phyloP scores from a whole-genome alignment of 805 yeast species.

The Tetrapisispora nanseiensis region DNA sequence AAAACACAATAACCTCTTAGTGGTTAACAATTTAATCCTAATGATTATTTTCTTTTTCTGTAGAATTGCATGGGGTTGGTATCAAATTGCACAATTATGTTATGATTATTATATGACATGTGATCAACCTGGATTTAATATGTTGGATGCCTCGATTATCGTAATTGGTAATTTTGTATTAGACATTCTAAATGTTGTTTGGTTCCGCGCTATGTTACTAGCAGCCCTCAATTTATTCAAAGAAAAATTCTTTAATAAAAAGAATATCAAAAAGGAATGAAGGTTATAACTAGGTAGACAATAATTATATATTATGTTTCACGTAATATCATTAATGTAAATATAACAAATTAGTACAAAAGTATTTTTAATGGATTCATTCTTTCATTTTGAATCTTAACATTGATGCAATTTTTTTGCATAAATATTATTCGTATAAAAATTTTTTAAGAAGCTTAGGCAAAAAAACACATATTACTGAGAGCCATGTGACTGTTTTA shows the following conservation, averaged over 20 bases:
- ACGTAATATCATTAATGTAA: too few relatives aligned
- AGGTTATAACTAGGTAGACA: too few relatives aligned
- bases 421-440: too few relatives aligned
- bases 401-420: too few relatives aligned
- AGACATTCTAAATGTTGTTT: conserved; percentile 55
- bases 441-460: too few relatives aligned
- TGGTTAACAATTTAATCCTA: conserved; percentile 39
- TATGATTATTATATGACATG: conserved; percentile 37
- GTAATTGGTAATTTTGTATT: conserved; percentile 46
- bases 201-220: conserved; percentile 73
- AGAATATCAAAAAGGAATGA: conserved; percentile 2
- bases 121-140: conserved; percentile 36
- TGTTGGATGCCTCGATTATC: conserved; percentile 28
- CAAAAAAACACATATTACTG: too few relatives aligned
- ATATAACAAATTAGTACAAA: too few relatives aligned
- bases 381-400: too few relatives aligned
- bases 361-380: too few relatives aligned
- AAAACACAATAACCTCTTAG: conserved; percentile 32
- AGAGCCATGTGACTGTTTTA: too few relatives aligned
- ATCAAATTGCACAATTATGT: conserved; percentile 44
- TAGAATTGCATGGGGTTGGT: conserved; percentile 76
- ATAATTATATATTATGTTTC: too few relatives aligned
- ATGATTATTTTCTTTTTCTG: conserved; percentile 58
- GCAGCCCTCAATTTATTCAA: conserved; percentile 40
- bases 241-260: neutral